Base-by-base conservation (phyloP, 1,139 yeast genomes). In the Saccharomyces uvarum region DNA sequence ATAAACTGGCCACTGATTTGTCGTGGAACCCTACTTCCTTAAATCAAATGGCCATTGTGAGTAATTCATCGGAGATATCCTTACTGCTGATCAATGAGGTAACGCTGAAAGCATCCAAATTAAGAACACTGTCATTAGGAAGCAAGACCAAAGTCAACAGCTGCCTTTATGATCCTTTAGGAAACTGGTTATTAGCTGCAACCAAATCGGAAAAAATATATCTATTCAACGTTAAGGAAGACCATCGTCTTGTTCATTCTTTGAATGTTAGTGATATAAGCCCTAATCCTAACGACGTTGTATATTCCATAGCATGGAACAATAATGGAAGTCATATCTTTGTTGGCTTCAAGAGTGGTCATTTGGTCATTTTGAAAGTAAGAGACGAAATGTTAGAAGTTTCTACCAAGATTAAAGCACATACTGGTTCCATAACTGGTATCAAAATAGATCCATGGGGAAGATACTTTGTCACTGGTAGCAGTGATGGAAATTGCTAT, bases 401-500 rank as follows among this genome's bases (percentile, higher is more conserved):
- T 3, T 52, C 70, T 1, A 60, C 68, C 4, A 68, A 69, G 1
- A 63, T 77, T 50, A 65, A 72, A 11, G 79, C 82, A 4, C 88
- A 84, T 63, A 73, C 84, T 48, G 77, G 85, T 0, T 72, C 83
- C 0, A 76, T 81, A 1, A 77, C 81, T 2, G 67, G 79, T 48
- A 58, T 84, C 9, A 72, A 73, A 8, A 72, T 83, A 53, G 90
- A 84, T 61, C 86, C 88, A 1, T 65, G 76, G 53, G 93, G 88
- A 0, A 64, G 71, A 24, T 79, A 70, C 60, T 61, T 86, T 11
- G 78, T 80, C 1, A 78, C 78, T 2, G 93, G 89, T 0, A 76
- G 86, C n/a, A 78, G 79, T 53, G 93, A 86, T 63, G 93, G 93
- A 5, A 77, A 82, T 31, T 78, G 85, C n/a, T 76, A 84, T 26